These are phyloP conservation scores for Kuraishia piskuri DNA, from an alignment of 805 yeast genomes.

Conservation along the genomic window DNA sequence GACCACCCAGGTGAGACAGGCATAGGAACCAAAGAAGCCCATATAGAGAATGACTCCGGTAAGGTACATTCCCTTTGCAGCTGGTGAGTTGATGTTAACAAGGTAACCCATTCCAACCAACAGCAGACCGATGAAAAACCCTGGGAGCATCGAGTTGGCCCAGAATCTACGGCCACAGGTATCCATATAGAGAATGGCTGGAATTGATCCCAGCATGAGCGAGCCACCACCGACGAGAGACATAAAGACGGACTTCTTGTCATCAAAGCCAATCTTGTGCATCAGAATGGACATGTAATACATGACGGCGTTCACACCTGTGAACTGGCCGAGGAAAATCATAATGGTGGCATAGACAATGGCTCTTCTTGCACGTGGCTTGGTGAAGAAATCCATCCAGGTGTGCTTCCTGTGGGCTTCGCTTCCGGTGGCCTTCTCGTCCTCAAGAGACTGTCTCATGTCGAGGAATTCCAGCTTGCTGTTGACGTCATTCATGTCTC, in stretches of 20 bases:
- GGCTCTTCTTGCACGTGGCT: slow-evolving; percentile 55
- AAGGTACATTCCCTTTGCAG: slow-evolving; percentile 51
- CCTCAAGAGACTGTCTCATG: slow-evolving; percentile 42
- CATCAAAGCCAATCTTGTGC: slow-evolving; percentile 43
- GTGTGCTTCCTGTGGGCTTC: slow-evolving; percentile 26
- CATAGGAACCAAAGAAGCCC: slow-evolving; percentile 60
- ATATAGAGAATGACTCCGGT: slow-evolving; percentile 57
- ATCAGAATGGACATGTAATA: slow-evolving; percentile 55
- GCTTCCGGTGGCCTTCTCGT: slow-evolving; percentile 31
- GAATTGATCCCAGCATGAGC: slow-evolving; percentile 53
- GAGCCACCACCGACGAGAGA: slow-evolving; percentile 65
- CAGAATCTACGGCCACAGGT: slow-evolving; percentile 49
- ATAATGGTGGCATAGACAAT: slow-evolving; percentile 47
- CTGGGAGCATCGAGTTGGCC: slow-evolving; percentile 46
- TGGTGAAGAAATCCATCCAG: slow-evolving; percentile 42
- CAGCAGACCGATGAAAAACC: slow-evolving; percentile 52
- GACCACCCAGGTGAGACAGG: slow-evolving; percentile 60
- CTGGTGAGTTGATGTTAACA: slow-evolving; percentile 30
- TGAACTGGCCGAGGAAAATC: slow-evolving; percentile 55
- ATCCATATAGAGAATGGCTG: slow-evolving; percentile 54
- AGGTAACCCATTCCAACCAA: slow-evolving; percentile 52
- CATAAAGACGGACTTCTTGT: slow-evolving; percentile 50
- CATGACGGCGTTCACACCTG: slow-evolving; percentile 62
- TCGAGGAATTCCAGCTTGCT: slow-evolving; percentile 48
- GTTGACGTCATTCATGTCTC: slow-evolving; percentile 34